A percentile compares a stretch with the other conserved stretches of the same genome.
phyloP scores from a whole-genome alignment of 108 stramenopile genomes.

The Cylindrotheca fusiformis region DNA sequence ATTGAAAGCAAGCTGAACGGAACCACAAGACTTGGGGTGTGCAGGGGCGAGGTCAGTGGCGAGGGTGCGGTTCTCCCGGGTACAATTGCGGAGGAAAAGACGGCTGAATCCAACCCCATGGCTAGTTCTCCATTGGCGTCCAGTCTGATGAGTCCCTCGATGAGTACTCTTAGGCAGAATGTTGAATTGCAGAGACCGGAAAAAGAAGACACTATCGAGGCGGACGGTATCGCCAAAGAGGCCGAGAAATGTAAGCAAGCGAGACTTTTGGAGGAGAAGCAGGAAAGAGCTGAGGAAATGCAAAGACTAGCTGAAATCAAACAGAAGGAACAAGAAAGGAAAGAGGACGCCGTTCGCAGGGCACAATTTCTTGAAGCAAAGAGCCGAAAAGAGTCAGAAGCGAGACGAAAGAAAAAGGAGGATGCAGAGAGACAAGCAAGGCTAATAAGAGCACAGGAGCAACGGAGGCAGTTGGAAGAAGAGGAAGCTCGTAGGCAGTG shows the following conservation, averaged over 20 bases:
- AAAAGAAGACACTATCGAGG: too few relatives aligned
- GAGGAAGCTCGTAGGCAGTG: neutral
- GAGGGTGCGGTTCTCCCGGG: slow-evolving; percentile 46
- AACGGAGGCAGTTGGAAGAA: slow-evolving; percentile 2
- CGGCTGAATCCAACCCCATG: too few relatives aligned
- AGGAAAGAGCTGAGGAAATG: slow-evolving; percentile 13
- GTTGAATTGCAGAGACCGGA: too few relatives aligned
- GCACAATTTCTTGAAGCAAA: too few relatives aligned
- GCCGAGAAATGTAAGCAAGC: too few relatives aligned
- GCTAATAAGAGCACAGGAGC: slow-evolving; percentile 1
- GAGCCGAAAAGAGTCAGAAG: slow-evolving; percentile 10
- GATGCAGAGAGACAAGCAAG: slow-evolving; percentile 5
- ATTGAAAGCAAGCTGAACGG: slow-evolving; percentile 83
- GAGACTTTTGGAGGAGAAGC: slow-evolving; percentile 7
- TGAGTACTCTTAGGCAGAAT: neutral
- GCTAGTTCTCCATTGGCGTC: slow-evolving; percentile 1
- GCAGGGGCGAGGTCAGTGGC: slow-evolving; percentile 81
- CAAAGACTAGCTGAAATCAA: neutral
- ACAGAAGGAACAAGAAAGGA: slow-evolving; percentile 8
- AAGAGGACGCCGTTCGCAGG: too few relatives aligned
- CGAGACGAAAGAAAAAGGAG: slow-evolving; percentile 7
- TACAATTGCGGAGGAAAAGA: slow-evolving; percentile 16
- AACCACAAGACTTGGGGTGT: slow-evolving; percentile 76
- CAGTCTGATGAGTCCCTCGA: neutral
- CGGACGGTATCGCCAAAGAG: too few relatives aligned